Evolutionary conservation across 2,329 filamentous ascomycete genomes (phyloP), one percentile per base, ranked within the genome.

Genomic region (Neophaeococcomyces aloes): DNA sequence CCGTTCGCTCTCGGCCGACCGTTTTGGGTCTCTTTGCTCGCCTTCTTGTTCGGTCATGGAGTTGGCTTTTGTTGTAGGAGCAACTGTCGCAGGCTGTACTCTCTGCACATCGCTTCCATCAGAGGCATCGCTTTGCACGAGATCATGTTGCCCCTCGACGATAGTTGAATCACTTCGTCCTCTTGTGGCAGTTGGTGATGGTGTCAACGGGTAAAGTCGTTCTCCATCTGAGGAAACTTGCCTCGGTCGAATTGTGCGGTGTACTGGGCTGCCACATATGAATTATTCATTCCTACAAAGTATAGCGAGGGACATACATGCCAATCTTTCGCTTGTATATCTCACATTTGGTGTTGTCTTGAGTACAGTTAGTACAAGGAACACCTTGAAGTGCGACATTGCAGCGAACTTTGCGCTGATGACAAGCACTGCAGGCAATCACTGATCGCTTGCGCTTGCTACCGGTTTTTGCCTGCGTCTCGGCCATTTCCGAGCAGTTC

Each of bases 371-470:
- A 13, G 46, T 47, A 37, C 57, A 59, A 38, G 57, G 57, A 15
- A 54, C 44, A 39, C 37, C 52, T 41, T 52, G 51, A 27, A 27
- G 10, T 27, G 23, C 23, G 23, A 27, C 23, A 38, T 59, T 55
- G 47, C 57, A 59, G 4, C 57, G 55, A 14, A 59, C 47, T 46
- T 59, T 59, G 18, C 57, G 55, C 35, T 51, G 55, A 42, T 56
- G 53, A 38, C 57, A 59, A 33, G 34, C 47, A 36, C 40, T 39
- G 47, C 53, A 55, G 19, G 53, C 23, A 27, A 53, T 8, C 50
- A 49, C 15, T 27, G 23, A 27, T 10, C 23, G 23, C 23, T 27
- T 27, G 10, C 23, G 23, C 23, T 27, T 27, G 23, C 5, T 27
- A 27, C 23, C 10, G 5, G 23, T 10, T 10, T 27, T 5, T 6